Percentiles rank a stretch among this genome's conserved stretches.
Conservation (phyloP, 345 rosid species). For the Boechera stricta region DNA sequence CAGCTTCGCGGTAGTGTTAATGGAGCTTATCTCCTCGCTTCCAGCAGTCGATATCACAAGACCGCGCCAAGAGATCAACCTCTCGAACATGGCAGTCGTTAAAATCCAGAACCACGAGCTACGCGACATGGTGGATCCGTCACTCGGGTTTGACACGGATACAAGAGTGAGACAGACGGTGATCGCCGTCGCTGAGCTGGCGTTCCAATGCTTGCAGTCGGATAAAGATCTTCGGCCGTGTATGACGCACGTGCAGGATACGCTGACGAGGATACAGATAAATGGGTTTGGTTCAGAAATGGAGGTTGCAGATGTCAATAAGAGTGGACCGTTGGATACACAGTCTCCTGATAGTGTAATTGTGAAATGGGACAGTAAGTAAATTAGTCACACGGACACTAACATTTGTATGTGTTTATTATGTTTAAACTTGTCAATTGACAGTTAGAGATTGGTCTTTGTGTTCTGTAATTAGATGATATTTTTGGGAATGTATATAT, state of each 20-base stretch:
- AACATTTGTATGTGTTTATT: conserved; percentile 34
- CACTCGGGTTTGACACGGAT: conserved; percentile 75
- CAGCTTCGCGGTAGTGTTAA: conserved; percentile 48
- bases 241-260: conserved; percentile 61
- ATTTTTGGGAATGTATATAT: conserved; percentile 39
- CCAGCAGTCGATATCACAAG: conserved; percentile 91
- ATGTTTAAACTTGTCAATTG: conserved; percentile 6
- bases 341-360: conserved; percentile 64
- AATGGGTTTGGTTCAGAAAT: conserved; percentile 32
- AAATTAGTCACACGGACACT: conserved; percentile 20
- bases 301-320: conserved; percentile 54
- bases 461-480: conserved; percentile 26
- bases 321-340: conserved; percentile 40
- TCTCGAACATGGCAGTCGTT: conserved; percentile 74
- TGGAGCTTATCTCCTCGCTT: conserved; percentile 64
- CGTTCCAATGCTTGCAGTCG: conserved; percentile 77
- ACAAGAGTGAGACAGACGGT: conserved; percentile 53
- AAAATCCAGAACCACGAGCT: conserved; percentile 68
- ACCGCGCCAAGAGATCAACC: conserved; percentile 79
- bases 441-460: conserved; percentile 32
- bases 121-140: conserved; percentile 70
- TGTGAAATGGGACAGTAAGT: conserved; percentile 59
- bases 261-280: conserved; percentile 52
- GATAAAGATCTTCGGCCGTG: conserved; percentile 75
- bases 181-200: conserved; percentile 77